Evolutionary conservation across 2,329 filamentous ascomycete genomes (phyloP), one percentile per base, ranked within the genome.

Genomic region (Furcasterigmium sp.): DNA sequence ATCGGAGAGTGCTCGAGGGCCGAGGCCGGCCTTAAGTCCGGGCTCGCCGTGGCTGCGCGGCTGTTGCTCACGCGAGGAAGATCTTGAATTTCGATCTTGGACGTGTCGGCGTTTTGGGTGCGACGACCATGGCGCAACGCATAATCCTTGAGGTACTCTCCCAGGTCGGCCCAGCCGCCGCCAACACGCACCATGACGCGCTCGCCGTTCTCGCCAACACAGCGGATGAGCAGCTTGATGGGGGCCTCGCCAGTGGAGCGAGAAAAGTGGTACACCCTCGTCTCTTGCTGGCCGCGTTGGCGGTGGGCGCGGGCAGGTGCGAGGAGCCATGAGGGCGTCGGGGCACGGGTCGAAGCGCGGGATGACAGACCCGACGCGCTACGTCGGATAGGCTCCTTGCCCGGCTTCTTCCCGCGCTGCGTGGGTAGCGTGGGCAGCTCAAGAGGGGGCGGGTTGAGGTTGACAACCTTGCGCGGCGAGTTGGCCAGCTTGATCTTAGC

Each of bases 131-230:
- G 93, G 59, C 98, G 93, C 46, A 83, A 82, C 8, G 90, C 91
- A 56, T 96, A 98, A 61, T 95, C 89, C 53, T 90, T 85, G 34
- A 98, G 74, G 58, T 96, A 98, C 62, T 97, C 93, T 29, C 87
- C 91, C 17, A 98, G 72, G 62, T 98, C 93, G 13, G 91, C 90
- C 93, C 93, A 98, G n/a, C 93, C 93, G 46, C 93, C 93, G 11
- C 93, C 93, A 11, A 98, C 91, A 28, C 93, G 86, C 8, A 98
- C 93, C 93, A 98, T 97, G 48, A 97, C 90, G 41, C 93, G 82
- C 63, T 97, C 90, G 14, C 87, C 88, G 44, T 82, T 76, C 61
- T 95, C 90, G 39, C 93, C 93, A 3, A 98, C 91, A 2, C 90
- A 83, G 14, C 93, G 85, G 41, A 98, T 91, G 56, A 94, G 95